Evolutionary conservation across 1,284 basidiomycete genomes (phyloP).

Genomic region (Rhodotorula sp.): DNA sequence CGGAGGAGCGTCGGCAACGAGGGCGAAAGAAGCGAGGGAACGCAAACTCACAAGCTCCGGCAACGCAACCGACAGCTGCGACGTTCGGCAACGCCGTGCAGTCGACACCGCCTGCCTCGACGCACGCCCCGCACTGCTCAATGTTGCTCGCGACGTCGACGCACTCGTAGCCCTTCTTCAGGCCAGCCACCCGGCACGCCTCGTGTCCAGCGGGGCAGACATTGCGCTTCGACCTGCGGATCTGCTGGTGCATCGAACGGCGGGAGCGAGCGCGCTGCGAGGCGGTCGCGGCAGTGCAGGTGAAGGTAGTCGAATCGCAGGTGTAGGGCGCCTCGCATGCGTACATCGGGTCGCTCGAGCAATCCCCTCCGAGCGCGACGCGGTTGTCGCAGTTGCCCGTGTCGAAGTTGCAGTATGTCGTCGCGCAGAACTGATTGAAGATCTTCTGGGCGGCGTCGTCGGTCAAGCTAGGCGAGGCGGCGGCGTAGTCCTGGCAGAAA

Average conservation of each 20-base stretch:
- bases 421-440: slow-evolving; percentile 21
- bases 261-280: slow-evolving; percentile 27
- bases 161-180: slow-evolving; percentile 25
- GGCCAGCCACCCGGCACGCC: slow-evolving; percentile 15
- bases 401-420: slow-evolving; percentile 15
- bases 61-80: slow-evolving; percentile 13
- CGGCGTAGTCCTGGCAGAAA: slow-evolving; percentile 23
- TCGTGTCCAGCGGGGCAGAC: slow-evolving; percentile 17
- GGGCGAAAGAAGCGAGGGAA: background rate
- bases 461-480: slow-evolving; percentile 1
- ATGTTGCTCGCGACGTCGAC: slow-evolving; percentile 16
- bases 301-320: background rate
- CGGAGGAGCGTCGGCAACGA: no score
- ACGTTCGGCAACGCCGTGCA: slow-evolving; percentile 26
- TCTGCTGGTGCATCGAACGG: background rate
- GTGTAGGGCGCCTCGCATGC: slow-evolving; percentile 6
- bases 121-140: slow-evolving; percentile 26
- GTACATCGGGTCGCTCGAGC: slow-evolving; percentile 6
- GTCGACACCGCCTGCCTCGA: slow-evolving; percentile 21
- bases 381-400: slow-evolving; percentile 15
- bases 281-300: background rate
- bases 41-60: slow-evolving; percentile 7
- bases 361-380: background rate
- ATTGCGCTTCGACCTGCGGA: background rate
- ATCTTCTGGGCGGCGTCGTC: slow-evolving; percentile 11